Evolutionary conservation across 2,329 filamentous ascomycete genomes (phyloP), one percentile per base, ranked within the genome.

Genomic region (Fusarium phyllophilum): DNA sequence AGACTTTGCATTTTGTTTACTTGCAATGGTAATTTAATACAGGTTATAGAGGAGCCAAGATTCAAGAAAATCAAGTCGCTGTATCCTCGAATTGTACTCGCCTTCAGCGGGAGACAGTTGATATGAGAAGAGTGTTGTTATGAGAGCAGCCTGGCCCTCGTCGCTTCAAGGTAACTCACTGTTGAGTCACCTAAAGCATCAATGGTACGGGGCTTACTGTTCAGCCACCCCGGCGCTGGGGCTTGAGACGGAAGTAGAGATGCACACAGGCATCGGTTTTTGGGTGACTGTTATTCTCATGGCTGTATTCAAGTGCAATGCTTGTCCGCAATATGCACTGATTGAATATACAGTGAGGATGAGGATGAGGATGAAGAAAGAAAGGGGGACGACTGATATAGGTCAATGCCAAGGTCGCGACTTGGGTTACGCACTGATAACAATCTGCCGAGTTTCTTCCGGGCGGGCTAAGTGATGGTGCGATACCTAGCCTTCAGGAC

Each of bases 221-320:
- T 77, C 79, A 72, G 77, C 77, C 70, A 87, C 86, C 87, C 86
- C 86, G 75, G 70, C 86, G 78, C 86, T 88, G 86, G 87, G 87
- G 86, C 82, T 87, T 84, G 85, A 80, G 79, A 82, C 38, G 62
- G 62, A 52, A 70, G 54, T 58, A 69, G 49, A 55, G 58, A 72
- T 73, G 74, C 75, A 65, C 70, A 66, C 51, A 48, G 72, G 74
- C 75, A 77, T 75, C 67, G 59, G 56, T 29, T 41, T 57, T 14
- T 56, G 62, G 11, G 51, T 6, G n/a, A 29, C 52, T 46, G 39
- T 51, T 18, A 33, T 39, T 68, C 67, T 62, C 79, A 80, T 80
- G 52, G 63, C 63, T 73, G 62, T 69, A n/a, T 62, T 62, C 60
- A 63, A 52, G 33, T 56, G 58, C 65, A 73, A 70, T 54, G 74